Evolutionary conservation across 2,329 filamentous ascomycete species (phyloP), one percentile per base, ranked within the genome.

Genomic region (Tolypocladium album): DNA sequence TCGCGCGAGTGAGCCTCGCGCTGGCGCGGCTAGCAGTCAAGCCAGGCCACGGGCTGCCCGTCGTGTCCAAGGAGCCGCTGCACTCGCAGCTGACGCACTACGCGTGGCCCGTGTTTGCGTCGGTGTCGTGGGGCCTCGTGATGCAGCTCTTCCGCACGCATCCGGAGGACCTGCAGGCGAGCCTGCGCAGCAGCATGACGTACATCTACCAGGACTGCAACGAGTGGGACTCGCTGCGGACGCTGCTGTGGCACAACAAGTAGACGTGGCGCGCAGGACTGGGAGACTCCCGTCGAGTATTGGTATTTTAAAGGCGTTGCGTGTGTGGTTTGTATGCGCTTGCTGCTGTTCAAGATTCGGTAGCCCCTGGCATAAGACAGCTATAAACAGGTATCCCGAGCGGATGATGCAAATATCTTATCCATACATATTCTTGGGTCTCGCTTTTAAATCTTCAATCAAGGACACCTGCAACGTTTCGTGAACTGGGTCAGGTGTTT

Each of bases 71-170:
- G 61, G 78, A 82, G 72, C 66, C 74, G 63, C 65, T 77, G 68
- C 78, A 72, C 72, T 71, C 70, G 62, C 73, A 60, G 66, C 85
- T 91, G 67, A 82, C 79, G 68, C 72, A 85, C 71, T 88, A 93
- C 70, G 90, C 90, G 59, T 99, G 94, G 93, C 91, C 93, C 1
- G 88, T 88, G 2, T 99, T 99, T 76, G 93, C 94, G 50, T 89
- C 88, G 67, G 69, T 93, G 64, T 95, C 88, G 70, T 99, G 94
- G 94, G 94, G 88, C 5, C 79, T 86, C 69, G 92, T 99, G 64
- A 99, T 99, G 94, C 91, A 93, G 77, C 76, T 99, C 62, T 99
- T 97, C 79, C 84, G 89, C 68, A 90, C 89, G 83, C 87, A 97
- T 77, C 92, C 94, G 6, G 90, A 95, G 68, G 90, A 89, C 60